Evolutionary conservation across 2,329 filamentous ascomycete species (phyloP).

Genomic region (Phialophora tarda): DNA sequence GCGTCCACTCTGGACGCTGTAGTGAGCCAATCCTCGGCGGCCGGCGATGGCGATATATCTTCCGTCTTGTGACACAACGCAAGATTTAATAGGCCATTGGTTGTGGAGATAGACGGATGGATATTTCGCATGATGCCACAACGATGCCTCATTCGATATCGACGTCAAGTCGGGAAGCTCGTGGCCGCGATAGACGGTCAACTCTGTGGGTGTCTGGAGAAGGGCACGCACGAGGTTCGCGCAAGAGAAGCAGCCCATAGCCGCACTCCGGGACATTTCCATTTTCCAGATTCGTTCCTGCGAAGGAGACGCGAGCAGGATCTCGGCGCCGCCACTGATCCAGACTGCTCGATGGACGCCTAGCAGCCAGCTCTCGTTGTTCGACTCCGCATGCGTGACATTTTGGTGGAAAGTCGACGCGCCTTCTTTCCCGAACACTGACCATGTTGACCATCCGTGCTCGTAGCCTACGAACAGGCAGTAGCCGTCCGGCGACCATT

Average conservation of each 20-base stretch:
- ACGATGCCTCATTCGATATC: slow-evolving; percentile 85
- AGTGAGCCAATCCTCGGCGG: slow-evolving; percentile 87
- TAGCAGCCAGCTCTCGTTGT: slow-evolving; percentile 82
- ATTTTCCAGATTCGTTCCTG: slow-evolving; percentile 84
- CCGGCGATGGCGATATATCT: slow-evolving; percentile 97
- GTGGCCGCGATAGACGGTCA: slow-evolving; percentile 93
- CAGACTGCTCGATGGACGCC: slow-evolving; percentile 80
- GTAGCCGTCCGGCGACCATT: slow-evolving; percentile 93
- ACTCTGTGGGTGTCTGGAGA: slow-evolving; percentile 82
- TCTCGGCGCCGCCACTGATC: slow-evolving; percentile 85
- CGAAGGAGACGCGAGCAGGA: slow-evolving; percentile 72
- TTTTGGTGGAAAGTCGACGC: slow-evolving; percentile 82
- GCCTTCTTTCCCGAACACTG: slow-evolving; percentile 90
- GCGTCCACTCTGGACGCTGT: slow-evolving; percentile 89
- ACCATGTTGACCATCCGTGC: slow-evolving; percentile 94
- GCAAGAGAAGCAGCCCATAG: slow-evolving; percentile 87
- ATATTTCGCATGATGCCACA: slow-evolving; percentile 94
- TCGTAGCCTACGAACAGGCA: slow-evolving; percentile 93
- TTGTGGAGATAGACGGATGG: slow-evolving; percentile 83
- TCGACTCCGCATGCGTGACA: slow-evolving; percentile 64
- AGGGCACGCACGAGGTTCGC: slow-evolving; percentile 89
- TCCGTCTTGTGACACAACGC: slow-evolving; percentile 87
- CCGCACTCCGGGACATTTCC: slow-evolving; percentile 92
- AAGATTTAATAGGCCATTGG: slow-evolving; percentile 90
- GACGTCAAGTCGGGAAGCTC: slow-evolving; percentile 88